These are phyloP conservation scores for Pichia kudriavzevii DNA, from an alignment of 1,139 yeast genomes.

Conservation along the genomic window DNA sequence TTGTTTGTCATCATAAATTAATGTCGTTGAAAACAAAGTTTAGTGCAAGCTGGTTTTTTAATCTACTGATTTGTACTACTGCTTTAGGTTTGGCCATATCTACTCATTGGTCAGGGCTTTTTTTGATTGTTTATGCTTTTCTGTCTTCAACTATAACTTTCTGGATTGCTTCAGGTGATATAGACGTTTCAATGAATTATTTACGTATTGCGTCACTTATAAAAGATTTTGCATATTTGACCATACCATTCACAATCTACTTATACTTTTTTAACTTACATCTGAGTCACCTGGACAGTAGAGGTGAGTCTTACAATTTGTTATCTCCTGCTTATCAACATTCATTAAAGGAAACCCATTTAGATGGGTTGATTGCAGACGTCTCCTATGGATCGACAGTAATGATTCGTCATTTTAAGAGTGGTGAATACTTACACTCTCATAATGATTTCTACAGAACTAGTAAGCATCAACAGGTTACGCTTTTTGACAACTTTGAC, in stretches of 20 bases:
- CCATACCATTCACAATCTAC: constrained; percentile 47
- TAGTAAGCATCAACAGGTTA: constrained; percentile 60
- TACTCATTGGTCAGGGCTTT: constrained; percentile 47
- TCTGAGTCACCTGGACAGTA: constrained; percentile 37
- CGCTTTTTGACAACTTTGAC: constrained; percentile 45
- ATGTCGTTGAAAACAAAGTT: constrained; percentile 34
- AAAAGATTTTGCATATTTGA: constrained; percentile 33
- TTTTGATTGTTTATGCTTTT: constrained; percentile 46
- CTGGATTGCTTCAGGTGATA: constrained; percentile 57
- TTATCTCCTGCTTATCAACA: constrained; percentile 56
- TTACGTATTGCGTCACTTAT: constrained; percentile 31
- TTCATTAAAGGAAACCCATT: constrained; percentile 37
- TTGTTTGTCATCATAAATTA: constrained; percentile 39
- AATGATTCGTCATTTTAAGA: constrained; percentile 54
- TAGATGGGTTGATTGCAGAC: constrained; percentile 37
- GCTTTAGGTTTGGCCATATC: constrained; percentile 47
- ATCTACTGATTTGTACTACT: constrained; percentile 38
- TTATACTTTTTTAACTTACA: constrained; percentile 43
- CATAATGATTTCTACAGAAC: constrained; percentile 45
- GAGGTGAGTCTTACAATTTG: constrained; percentile 45
- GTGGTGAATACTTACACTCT: constrained; percentile 65
- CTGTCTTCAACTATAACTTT: constrained; percentile 35
- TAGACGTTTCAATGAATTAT: constrained; percentile 31
- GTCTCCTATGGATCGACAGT: constrained; percentile 61
- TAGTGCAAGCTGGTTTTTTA: constrained; percentile 38